Evolutionary conservation across 1,139 yeast genomes (phyloP), one percentile per base, ranked within the genome.

Genomic region (Yamadazyma atmosphaerica): DNA sequence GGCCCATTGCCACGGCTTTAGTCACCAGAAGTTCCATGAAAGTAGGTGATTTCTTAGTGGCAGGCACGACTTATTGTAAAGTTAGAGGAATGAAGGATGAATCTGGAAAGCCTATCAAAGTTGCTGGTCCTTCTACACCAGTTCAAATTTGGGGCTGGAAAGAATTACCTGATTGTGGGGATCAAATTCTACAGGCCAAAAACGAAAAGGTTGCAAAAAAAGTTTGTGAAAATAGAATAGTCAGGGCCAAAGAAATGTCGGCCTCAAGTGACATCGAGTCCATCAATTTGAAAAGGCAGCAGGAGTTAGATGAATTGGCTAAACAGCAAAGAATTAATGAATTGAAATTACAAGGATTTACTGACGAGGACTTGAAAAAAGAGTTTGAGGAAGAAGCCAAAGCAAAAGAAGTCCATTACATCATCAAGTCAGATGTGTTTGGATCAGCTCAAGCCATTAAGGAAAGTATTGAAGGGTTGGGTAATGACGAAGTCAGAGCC

Each of bases 111-210:
- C 41, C 67, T 1, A 63, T 89, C 11, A 79, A 81, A 46, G 42
- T 61, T 19, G 98, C 96, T 0, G 79, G 80, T 0, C 98, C 99
- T 0, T 86, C 97, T 0, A 83, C 86, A 2, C 97, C 98, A 0
- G 95, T 88, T 1, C 95, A 89, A 53, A 73, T 92, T 4, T 77
- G 89, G 62, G 98, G 99, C 0, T 92, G 98, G 98, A 89, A 86
- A 55, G 92, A 83, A 29, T 65, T 89, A 33, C 98, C 98, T 0
- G 86, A 80, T 37, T 94, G 96, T 15, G 99, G 99, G 2, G 96
- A 89, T 47, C 81, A 79, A 49, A 81, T 86, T 1, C 59, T 92
- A 6, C 85, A 88, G 55, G 95, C 95, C 7, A 74, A 76, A 42
- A 77, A 68, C 48, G 98, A 90, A 56, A 72, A 76, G 22, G 60